phyloP scores from a whole-genome alignment of 495 filamentous ascomycete species.

The Hypoxylon rickii region DNA sequence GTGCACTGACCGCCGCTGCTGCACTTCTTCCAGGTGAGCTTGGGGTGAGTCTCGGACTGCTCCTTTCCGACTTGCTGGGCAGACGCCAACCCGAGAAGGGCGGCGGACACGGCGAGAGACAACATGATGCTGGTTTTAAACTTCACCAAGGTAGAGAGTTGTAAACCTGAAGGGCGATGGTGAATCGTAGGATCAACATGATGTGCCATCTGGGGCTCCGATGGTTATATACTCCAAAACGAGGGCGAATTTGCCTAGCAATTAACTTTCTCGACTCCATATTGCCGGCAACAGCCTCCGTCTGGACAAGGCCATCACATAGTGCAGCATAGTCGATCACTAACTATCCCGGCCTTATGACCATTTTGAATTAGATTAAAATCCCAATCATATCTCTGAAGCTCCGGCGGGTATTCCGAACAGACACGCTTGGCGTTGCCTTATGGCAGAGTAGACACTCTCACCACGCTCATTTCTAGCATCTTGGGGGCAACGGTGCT shows the following conservation, averaged over 20 bases:
- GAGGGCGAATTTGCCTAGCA: constrained; percentile 13
- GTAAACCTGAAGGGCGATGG: constrained; percentile 22
- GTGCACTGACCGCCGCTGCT: constrained; percentile 55
- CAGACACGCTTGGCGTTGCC: constrained; percentile 16
- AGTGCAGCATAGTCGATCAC: constrained; percentile 31
- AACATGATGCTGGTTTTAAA: constrained; percentile 35
- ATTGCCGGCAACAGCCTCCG: constrained; percentile 35
- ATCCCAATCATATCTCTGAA: constrained; percentile 14
- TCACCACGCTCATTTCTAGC: constrained; percentile 15
- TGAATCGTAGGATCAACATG: constrained; percentile 20
- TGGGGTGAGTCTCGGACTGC: constrained; percentile 61
- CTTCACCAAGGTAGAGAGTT: constrained; percentile 21
- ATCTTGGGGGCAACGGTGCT: constrained; percentile 18
- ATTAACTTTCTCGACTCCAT: constrained; percentile 21
- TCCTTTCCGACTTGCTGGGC: constrained; percentile 63
- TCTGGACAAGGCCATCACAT: constrained; percentile 22
- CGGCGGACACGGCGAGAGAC: constrained; percentile 40
- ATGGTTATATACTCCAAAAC: constrained; percentile 31
- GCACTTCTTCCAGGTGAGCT: constrained; percentile 62
- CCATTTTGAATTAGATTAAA: constrained; percentile 36
- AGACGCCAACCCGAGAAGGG: constrained; percentile 48
- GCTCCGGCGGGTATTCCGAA: constrained; percentile 35
- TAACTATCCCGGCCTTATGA: constrained; percentile 30
- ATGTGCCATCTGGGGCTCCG: constrained; percentile 17
- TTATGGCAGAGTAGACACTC: constrained; percentile 4